Evolutionary conservation across 768 basidiomycete species (phyloP).

Genomic region (Multifurca ochricompacta): DNA sequence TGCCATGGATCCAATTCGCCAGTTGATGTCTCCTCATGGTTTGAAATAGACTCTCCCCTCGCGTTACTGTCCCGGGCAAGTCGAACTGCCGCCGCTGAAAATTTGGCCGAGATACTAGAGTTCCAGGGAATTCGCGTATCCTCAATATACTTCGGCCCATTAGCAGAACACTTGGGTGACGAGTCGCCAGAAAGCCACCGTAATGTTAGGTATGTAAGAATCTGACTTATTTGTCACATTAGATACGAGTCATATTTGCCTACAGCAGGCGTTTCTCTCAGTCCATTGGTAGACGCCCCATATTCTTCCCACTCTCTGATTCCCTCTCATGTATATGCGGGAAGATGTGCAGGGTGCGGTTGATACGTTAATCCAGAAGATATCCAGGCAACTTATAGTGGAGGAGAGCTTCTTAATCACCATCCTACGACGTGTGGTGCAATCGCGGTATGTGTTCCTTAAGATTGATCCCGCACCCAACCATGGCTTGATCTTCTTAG

Average conservation of each 20-base stretch:
- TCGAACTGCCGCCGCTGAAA: conserved; percentile 7
- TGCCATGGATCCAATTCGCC: neutral
- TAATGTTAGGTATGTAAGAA: neutral
- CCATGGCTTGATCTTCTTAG: conserved; percentile 1
- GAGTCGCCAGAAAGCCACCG: neutral
- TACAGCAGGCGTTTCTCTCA: neutral
- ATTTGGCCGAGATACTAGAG: conserved; percentile 7
- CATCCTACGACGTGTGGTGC: conserved; percentile 10
- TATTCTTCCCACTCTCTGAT: neutral
- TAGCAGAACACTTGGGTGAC: neutral
- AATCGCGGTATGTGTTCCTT: conserved; percentile 14
- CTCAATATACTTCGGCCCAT: conserved; percentile 10
- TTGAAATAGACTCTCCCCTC: conserved; percentile 5
- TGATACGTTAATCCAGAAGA: neutral
- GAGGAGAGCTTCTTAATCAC: conserved; percentile 4
- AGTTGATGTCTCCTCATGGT: neutral
- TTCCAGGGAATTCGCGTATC: conserved; percentile 10
- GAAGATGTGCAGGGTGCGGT: conserved; percentile 12
- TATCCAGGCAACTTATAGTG: conserved; percentile 11
- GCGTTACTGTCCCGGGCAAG: neutral
- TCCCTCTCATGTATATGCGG: conserved; percentile 1
- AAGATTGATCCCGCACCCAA: neutral
- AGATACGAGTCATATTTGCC: neutral
- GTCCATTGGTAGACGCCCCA: conserved; percentile 6
- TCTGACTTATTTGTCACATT: neutral